Conservation (phyloP, 192 early-diverging fungal species). For the Coemansia sp. region DNA sequence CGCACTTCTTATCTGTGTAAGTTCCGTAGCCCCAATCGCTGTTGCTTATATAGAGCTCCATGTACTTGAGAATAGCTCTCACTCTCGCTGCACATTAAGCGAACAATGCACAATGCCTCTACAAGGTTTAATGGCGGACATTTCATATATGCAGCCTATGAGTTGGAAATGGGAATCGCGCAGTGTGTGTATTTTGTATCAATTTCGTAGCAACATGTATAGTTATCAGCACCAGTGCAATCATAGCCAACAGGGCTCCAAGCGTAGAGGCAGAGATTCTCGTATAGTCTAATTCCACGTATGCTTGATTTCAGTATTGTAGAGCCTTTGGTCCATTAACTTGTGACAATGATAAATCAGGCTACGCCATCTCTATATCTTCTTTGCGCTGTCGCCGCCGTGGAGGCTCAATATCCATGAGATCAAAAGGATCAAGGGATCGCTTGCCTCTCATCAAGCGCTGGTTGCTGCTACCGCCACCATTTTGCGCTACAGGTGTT, state of each 20-base stretch:
- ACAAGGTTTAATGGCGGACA: constrained; percentile 1
- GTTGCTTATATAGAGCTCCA: neutral
- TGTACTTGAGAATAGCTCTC: neutral
- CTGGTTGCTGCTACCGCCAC: neutral
- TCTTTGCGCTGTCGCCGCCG: constrained; percentile 47
- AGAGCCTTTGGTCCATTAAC: neutral
- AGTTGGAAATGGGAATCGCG: neutral
- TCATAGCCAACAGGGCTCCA: too few relatives aligned
- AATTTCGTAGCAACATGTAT: neutral
- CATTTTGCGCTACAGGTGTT: neutral
- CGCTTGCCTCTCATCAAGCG: constrained; percentile 28
- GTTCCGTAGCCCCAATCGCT: neutral
- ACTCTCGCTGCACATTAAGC: neutral
- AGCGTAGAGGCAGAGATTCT: neutral
- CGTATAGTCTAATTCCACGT: neutral
- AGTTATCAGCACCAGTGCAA: too few relatives aligned
- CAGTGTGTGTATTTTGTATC: neutral
- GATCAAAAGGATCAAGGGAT: constrained; percentile 23
- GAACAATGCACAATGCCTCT: neutral
- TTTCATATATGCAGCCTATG: neutral
- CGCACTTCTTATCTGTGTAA: neutral
- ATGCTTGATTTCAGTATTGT: neutral
- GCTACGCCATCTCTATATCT: constrained; percentile 39
- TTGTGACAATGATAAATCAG: neutral
- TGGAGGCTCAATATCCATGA: constrained; percentile 52